Conservation (phyloP, 2,329 filamentous ascomycete genomes). For the Canariomyces notabilis region DNA sequence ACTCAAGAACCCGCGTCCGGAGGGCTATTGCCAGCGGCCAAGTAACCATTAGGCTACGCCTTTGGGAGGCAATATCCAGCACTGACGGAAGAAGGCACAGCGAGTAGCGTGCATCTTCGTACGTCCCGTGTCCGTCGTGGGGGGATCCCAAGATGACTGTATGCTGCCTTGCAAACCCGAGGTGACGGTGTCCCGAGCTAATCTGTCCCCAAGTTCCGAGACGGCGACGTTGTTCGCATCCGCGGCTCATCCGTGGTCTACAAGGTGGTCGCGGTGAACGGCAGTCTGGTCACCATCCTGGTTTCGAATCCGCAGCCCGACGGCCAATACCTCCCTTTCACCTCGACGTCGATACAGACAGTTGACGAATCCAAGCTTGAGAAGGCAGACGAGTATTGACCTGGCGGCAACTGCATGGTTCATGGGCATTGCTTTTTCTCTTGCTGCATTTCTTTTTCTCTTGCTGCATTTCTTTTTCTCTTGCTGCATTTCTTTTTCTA, state of each 20-base stretch:
- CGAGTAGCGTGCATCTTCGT: background rate
- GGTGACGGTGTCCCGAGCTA: background rate
- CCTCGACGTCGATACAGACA: conserved; percentile 17
- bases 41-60: background rate
- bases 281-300: conserved; percentile 20
- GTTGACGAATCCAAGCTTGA: conserved; percentile 23
- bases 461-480: conserved; percentile 4
- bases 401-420: too few species aligned
- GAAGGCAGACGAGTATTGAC: conserved; percentile 10
- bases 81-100: too few species aligned
- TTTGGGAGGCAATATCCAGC: too few species aligned
- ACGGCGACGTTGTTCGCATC: conserved; percentile 20
- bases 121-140: background rate
- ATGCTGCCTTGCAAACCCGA: background rate
- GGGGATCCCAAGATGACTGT: conserved; percentile 5
- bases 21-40: background rate
- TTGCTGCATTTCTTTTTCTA: conserved; percentile 2
- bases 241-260: conserved; percentile 18
- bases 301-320: conserved; percentile 23
- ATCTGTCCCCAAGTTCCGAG: conserved; percentile 12
- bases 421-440: background rate
- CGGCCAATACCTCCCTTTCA: conserved; percentile 18
- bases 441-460: conserved; percentile 1
- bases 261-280: conserved; percentile 22
- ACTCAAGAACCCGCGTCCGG: too few species aligned